Base-by-base conservation (phyloP, 1,284 basidiomycete genomes). In the Marasmius fiardii region DNA sequence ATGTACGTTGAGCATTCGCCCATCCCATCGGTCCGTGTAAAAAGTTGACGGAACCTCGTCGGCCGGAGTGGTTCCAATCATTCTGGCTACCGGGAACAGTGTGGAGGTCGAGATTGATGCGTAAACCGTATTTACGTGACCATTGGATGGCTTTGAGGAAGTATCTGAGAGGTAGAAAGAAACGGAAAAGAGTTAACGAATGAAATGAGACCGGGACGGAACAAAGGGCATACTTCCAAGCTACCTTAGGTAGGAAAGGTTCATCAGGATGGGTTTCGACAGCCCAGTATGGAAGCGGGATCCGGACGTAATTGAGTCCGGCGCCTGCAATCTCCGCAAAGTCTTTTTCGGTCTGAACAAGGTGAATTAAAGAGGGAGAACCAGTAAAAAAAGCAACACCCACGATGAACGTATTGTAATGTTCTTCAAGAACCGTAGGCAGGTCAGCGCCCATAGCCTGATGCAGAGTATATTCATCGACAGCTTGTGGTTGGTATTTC, bases 41-140 rank as follows among this genome's bases (percentile, higher is more conserved):
- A 63, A 95, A 75, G 61, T 86, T 92, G 55, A 88, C 72, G 4
- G 74, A 73, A n/a, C 90, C 90, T 35, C 88, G 69, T 58, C 80
- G 77, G n/a, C 89, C 88, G 24, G 88, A 89, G 67, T 89, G 88
- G 63, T 90, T 90, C 87, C 88, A 90, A 18, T 87, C 88, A 71
- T 90, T 95, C 70, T 92, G 89, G 61, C 83, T 86, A 33, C 88
- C 89, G 21, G 89, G 88, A 28, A 90, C 71, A 16, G 85, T 73
- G 62, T 91, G 89, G n/a, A 97, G 71, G 71, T 98, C 95, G 54
- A 98, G 81, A 68, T 96, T 94, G 68, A 98, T 90, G 53, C 95
- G 86, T 49, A 98, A 66, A 20, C 95, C 95, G 68, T 98, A 98
- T 75, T 98, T 98, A 61, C 95, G 85, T n/a, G 92, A 92, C 95